Percentiles rank a stretch among this genome's conserved stretches.
Conservation (phyloP, 768 basidiomycete species). For the Candolleomyces aberdarensis region DNA sequence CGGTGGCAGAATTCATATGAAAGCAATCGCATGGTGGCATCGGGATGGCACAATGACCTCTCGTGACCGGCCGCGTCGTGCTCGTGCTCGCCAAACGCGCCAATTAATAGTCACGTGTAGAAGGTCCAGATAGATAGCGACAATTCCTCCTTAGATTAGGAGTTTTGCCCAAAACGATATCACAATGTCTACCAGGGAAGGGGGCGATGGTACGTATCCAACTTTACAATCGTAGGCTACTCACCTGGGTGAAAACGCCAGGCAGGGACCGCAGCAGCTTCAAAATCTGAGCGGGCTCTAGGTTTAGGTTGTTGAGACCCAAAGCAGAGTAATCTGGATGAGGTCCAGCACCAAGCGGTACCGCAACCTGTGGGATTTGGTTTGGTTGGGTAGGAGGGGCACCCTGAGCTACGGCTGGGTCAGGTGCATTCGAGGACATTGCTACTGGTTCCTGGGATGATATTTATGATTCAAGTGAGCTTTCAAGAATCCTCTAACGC, state of each 20-base stretch:
- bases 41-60: background rate
- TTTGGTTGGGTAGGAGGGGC: constrained; percentile 26
- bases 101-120: constrained; percentile 31
- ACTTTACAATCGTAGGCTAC: constrained; percentile 12
- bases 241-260: constrained; percentile 55
- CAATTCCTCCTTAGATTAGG: background rate
- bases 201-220: constrained; percentile 8
- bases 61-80: constrained; percentile 15
- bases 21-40: background rate
- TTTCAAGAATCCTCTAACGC: background rate
- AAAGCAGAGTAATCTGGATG: constrained; percentile 23
- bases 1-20: constrained; percentile 1
- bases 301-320: constrained; percentile 31
- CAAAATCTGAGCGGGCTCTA: constrained; percentile 59
- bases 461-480: background rate
- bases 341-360: constrained; percentile 20
- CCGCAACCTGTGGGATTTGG: constrained; percentile 19
- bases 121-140: constrained; percentile 11
- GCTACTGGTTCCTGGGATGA: background rate
- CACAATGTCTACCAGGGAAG: background rate
- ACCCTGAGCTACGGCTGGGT: constrained; percentile 36
- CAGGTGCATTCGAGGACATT: constrained; percentile 38
- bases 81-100: constrained; percentile 30
- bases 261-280: constrained; percentile 56
- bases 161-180: too few species aligned